These are phyloP conservation scores for Mycosarcoma mackinlayi DNA, from an alignment of 1,284 basidiomycete genomes.

Conservation along the genomic window DNA sequence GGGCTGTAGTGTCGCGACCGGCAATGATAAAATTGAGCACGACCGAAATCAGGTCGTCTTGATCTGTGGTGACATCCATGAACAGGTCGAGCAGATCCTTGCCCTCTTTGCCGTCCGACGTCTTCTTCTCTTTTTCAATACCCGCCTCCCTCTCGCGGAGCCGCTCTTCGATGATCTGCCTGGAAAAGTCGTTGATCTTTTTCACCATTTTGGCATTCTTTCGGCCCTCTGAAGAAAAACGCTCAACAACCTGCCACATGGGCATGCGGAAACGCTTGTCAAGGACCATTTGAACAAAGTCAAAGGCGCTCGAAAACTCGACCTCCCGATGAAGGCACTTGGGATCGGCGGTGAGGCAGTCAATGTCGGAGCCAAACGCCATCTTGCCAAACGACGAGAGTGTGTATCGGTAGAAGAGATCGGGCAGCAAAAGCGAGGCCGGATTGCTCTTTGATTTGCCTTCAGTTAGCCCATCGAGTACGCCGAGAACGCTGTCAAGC, in stretches of 20 bases:
- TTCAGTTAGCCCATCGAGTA: conserved; percentile 38
- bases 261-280: conserved; percentile 47
- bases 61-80: conserved; percentile 52
- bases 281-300: conserved; percentile 53
- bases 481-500: conserved; percentile 40
- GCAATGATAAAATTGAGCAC: conserved; percentile 64
- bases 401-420: conserved; percentile 61
- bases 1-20: conserved; percentile 59
- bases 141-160: conserved; percentile 32
- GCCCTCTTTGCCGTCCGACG: conserved; percentile 46
- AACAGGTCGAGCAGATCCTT: conserved; percentile 62
- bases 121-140: conserved; percentile 32
- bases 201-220: conserved; percentile 44
- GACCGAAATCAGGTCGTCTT: conserved; percentile 54
- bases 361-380: conserved; percentile 47
- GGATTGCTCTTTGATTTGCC: conserved; percentile 17
- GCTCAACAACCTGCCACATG: conserved; percentile 37
- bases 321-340: conserved; percentile 33
- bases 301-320: conserved; percentile 45
- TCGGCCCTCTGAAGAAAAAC: conserved; percentile 39
- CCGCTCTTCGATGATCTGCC: conserved; percentile 58
- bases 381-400: conserved; percentile 56
- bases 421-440: conserved; percentile 36
- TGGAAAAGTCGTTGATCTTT: conserved; percentile 60
- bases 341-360: conserved; percentile 39